Evolutionary conservation across 2,329 filamentous ascomycete species (phyloP).

Genomic region (Ophiostoma ips): DNA sequence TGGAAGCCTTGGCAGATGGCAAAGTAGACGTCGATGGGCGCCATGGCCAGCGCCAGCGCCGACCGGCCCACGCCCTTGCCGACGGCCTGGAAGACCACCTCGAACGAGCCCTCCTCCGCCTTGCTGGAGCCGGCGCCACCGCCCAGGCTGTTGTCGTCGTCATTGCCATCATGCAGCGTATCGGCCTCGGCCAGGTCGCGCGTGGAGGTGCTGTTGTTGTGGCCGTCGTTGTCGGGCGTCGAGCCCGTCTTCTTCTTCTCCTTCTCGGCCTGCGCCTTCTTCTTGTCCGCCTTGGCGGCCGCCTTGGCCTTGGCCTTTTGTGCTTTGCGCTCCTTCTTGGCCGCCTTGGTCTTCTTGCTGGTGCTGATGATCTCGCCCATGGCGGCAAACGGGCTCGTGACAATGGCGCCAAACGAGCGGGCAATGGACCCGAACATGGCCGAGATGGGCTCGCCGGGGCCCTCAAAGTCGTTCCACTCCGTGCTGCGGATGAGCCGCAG

Average conservation of each 20-base stretch:
- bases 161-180: constrained; percentile 12
- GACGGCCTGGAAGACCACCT: constrained; percentile 36
- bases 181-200: constrained; percentile 1
- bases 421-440: constrained; percentile 48
- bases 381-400: constrained; percentile 49
- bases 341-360: constrained; percentile 29
- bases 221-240: no score
- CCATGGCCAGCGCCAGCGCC: constrained; percentile 35
- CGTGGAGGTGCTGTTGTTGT: background rate
- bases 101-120: constrained; percentile 19
- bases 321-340: constrained; percentile 27
- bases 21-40: constrained; percentile 47
- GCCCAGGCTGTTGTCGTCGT: constrained; percentile 12
- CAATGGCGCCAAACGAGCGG: constrained; percentile 42
- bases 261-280: background rate
- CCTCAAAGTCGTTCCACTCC: constrained; percentile 67
- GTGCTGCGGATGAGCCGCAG: constrained; percentile 50
- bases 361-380: constrained; percentile 25
- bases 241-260: no score
- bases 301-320: constrained; percentile 19
- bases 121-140: background rate
- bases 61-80: constrained; percentile 36
- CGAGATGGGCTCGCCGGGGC: constrained; percentile 58
- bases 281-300: background rate
- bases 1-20: constrained; percentile 56